Evolutionary conservation across 148 eudicot genomes (phyloP).

Genomic region (Cornus florida): DNA sequence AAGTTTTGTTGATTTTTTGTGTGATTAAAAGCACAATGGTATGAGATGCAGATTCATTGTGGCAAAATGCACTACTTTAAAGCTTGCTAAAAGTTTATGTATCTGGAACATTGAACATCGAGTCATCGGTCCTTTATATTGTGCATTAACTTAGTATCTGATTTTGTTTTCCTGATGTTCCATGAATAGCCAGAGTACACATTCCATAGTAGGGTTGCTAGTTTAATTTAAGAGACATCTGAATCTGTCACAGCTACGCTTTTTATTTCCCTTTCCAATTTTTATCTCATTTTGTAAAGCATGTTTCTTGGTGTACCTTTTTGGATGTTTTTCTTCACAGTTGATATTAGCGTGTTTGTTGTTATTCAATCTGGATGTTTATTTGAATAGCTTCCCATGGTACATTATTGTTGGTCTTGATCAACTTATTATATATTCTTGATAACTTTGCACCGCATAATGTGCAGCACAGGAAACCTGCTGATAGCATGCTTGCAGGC

Average conservation of each 20-base stretch:
- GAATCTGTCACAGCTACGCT: no score
- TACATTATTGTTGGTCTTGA: background rate
- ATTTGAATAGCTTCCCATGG: background rate
- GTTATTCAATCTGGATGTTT: background rate
- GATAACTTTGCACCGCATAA: slow-evolving; percentile 8
- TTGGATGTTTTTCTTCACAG: no score
- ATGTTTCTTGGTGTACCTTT: no score
- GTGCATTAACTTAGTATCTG: background rate
- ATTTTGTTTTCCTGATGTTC: background rate
- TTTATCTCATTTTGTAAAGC: no score
- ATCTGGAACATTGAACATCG: background rate
- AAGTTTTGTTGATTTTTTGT: background rate
- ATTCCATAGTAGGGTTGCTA: no score
- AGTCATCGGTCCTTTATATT: background rate
- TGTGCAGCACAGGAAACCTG: slow-evolving; percentile 88
- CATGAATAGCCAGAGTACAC: no score
- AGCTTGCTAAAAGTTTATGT: background rate
- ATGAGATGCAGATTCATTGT: background rate
- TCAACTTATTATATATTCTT: background rate
- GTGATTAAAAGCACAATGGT: background rate
- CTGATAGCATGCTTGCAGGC: slow-evolving; percentile 81
- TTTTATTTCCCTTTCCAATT: no score
- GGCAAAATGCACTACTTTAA: slow-evolving; percentile 8
- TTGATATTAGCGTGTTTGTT: background rate
- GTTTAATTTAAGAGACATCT: no score